phyloP scores from a whole-genome alignment of 352 stramenopile genomes.

The Phytophthora pisi region DNA sequence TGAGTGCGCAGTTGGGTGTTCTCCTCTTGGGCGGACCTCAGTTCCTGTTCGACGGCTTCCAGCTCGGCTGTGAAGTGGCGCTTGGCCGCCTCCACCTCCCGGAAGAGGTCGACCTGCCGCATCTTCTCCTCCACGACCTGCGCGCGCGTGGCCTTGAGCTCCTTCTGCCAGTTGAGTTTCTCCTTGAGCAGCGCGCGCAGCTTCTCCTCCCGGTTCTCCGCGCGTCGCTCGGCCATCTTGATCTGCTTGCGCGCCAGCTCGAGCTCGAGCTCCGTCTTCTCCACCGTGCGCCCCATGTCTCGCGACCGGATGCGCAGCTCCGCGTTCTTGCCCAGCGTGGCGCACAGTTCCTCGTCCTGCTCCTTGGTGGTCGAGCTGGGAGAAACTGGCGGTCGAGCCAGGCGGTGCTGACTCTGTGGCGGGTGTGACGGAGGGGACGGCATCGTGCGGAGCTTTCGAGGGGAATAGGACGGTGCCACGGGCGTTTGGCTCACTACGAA shows the following conservation, averaged over 20 bases:
- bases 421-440: slow-evolving; percentile 16
- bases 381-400: slow-evolving; percentile 18
- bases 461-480: slow-evolving; percentile 25
- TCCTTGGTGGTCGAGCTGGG: slow-evolving; percentile 36
- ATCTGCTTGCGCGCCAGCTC: slow-evolving; percentile 65
- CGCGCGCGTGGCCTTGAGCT: slow-evolving; percentile 59
- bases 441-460: slow-evolving; percentile 26
- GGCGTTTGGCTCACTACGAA: slow-evolving; percentile 28
- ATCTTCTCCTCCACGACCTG: slow-evolving; percentile 79
- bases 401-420: slow-evolving; percentile 14
- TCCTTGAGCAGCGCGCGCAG: slow-evolving; percentile 64
- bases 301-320: slow-evolving; percentile 64
- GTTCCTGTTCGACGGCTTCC: slow-evolving; percentile 38
- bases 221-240: slow-evolving; percentile 58
- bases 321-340: slow-evolving; percentile 64
- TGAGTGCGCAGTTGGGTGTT: slow-evolving; percentile 50
- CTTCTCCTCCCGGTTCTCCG: slow-evolving; percentile 70
- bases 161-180: slow-evolving; percentile 73
- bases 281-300: slow-evolving; percentile 54
- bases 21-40: slow-evolving; percentile 46
- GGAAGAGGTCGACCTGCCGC: slow-evolving; percentile 67
- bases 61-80: slow-evolving; percentile 47
- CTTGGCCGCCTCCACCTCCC: slow-evolving; percentile 58
- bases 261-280: slow-evolving; percentile 51
- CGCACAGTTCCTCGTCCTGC: slow-evolving; percentile 58